Evolutionary conservation across 768 basidiomycete species (phyloP), one percentile per base, ranked within the genome.

Genomic region (Auriscalpium vulgare): DNA sequence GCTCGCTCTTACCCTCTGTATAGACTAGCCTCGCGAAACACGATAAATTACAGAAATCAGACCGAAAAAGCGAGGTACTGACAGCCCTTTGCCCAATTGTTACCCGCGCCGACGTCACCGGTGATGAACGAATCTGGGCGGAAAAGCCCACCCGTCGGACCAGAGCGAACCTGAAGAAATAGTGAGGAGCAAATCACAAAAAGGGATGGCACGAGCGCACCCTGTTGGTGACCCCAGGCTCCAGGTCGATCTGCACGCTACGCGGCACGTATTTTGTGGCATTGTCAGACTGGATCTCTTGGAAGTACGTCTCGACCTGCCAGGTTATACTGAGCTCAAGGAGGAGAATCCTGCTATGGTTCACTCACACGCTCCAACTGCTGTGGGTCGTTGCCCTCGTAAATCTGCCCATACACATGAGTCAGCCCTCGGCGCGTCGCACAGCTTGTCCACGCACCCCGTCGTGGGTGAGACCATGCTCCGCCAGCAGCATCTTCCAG

Each of bases 41-140:
- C 7, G 29, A 38, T n/a, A 37, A 21, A 44, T 23, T 50, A 50
- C 50, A 56, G 50, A 58, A 52, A 36, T n/a, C 29, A 38, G n/a
- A 52, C 10, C 36, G 44, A 74, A 9, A 11, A 9, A 43, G 23
- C 35, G 10, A 57, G n/a, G 40, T n/a, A 72, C 86, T 72, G 63
- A 90, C 89, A 90, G 78, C 90, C 91, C 73, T 97, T 95, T 14
- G 92, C 93, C 89, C 91, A 97, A 60, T 95, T 95, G 65, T 97
- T 97, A 16, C 93, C 94, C 1, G 93, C 85, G 50, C 83, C 79
- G 56, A 74, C 72, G 46, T 78, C 70, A 7, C 83, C 78, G 38
- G 81, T 79, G 48, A 94, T 67, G 67, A 80, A 95, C 2, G 91
- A 95, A 66, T 94, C 92, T 2, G 95, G 95, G 50, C 85, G 81